phyloP scores from a whole-genome alignment of 345 rosid genomes.

The Jatropha curcas region DNA sequence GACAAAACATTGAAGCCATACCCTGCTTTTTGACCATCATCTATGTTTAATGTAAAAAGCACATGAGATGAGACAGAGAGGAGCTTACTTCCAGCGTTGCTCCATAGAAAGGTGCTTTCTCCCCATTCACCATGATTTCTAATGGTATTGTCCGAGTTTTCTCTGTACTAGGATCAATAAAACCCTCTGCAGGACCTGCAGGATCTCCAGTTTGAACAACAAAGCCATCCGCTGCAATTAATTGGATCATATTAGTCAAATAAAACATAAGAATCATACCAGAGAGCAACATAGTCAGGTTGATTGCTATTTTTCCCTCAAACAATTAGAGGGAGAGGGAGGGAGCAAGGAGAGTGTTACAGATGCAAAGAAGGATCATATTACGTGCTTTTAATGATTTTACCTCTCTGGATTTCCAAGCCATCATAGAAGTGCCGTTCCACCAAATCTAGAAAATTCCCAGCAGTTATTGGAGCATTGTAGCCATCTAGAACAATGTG shows the following conservation, averaged over 20 bases:
- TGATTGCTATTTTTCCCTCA: background rate
- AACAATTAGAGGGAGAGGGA: background rate
- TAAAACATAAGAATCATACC: background rate
- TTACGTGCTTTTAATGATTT: constrained; percentile 3
- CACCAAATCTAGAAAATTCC: constrained; percentile 90
- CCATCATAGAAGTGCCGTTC: constrained; percentile 94
- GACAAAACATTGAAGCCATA: background rate
- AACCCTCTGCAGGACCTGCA: constrained; percentile 96
- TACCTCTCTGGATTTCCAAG: constrained; percentile 98
- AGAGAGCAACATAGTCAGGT: background rate
- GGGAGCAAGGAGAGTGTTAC: background rate
- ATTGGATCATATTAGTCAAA: background rate
- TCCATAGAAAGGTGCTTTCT: constrained; percentile 81
- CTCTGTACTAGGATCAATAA: constrained; percentile 94
- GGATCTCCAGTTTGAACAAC: constrained; percentile 99
- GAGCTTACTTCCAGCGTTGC: constrained; percentile 73
- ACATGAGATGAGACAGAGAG: background rate
- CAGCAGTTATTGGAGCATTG: constrained; percentile 94
- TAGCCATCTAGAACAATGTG: constrained; percentile 94
- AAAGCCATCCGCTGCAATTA: constrained; percentile 89
- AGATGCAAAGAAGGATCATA: too few species aligned
- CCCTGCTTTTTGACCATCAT: background rate
- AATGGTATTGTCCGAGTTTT: constrained; percentile 79
- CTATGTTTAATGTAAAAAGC: background rate
- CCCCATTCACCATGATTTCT: constrained; percentile 79